Percentiles rank a stretch among this genome's conserved stretches.
These are phyloP conservation scores for Sphaerosporella brunnea DNA, from an alignment of 495 filamentous ascomycete species.

Conservation along the genomic window DNA sequence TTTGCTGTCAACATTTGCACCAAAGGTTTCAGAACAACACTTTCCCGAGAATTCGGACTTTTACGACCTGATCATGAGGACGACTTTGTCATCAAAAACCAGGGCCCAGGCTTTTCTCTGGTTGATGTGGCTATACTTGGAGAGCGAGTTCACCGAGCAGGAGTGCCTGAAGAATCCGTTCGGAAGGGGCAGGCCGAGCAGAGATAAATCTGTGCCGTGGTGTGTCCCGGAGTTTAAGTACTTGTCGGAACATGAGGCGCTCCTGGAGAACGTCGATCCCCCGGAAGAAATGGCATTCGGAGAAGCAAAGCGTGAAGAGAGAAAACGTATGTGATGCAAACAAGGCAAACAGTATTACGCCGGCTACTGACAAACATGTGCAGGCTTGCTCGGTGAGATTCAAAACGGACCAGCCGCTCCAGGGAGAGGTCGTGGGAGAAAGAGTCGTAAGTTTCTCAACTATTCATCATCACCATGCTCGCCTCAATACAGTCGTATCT, in stretches of 20 bases:
- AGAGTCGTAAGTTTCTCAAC: slow-evolving; percentile 5
- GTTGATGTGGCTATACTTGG: slow-evolving; percentile 99
- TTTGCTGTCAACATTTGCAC: slow-evolving; percentile 75
- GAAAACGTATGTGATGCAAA: slow-evolving; percentile 44
- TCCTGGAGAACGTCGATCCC: slow-evolving; percentile 77
- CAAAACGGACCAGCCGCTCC: background rate
- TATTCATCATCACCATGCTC: background rate
- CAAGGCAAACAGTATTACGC: background rate
- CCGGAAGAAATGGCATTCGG: slow-evolving; percentile 73
- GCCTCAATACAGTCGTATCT: background rate
- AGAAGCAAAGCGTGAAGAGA: slow-evolving; percentile 61
- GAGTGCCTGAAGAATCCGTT: slow-evolving; percentile 78
- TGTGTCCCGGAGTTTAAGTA: slow-evolving; percentile 68
- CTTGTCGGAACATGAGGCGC: slow-evolving; percentile 59
- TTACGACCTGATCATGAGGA: slow-evolving; percentile 88
- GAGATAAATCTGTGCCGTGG: slow-evolving; percentile 43
- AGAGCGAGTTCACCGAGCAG: slow-evolving; percentile 76
- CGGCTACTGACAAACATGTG: background rate
- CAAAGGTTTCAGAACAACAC: slow-evolving; percentile 80
- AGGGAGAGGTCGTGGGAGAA: slow-evolving; percentile 5
- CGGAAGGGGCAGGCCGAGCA: slow-evolving; percentile 52
- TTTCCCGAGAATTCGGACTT: slow-evolving; percentile 78
- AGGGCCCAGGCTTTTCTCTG: slow-evolving; percentile 83
- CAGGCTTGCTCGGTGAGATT: slow-evolving; percentile 7
- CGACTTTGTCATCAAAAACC: slow-evolving; percentile 60